Percentiles rank a stretch among this genome's conserved stretches.
Evolutionary conservation across 495 filamentous ascomycete species (phyloP).

Genomic region (Neurospora sp.): DNA sequence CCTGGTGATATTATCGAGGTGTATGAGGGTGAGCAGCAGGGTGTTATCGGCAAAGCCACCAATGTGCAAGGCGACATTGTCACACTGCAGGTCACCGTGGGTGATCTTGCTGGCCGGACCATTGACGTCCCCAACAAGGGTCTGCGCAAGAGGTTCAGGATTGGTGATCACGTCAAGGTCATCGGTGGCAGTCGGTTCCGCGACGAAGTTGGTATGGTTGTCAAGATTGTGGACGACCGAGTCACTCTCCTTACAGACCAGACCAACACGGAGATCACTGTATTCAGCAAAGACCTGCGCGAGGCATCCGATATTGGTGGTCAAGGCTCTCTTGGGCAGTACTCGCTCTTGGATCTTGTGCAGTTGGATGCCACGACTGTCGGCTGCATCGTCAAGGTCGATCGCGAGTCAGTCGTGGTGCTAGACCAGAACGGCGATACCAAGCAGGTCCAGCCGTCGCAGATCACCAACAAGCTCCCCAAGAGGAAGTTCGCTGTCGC

Average conservation of each 20-base stretch:
- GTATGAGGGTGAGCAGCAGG: slow-evolving; percentile 91
- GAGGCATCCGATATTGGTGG: slow-evolving; percentile 85
- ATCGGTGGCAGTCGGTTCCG: slow-evolving; percentile 88
- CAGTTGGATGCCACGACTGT: slow-evolving; percentile 90
- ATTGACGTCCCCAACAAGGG: slow-evolving; percentile 91
- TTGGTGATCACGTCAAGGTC: slow-evolving; percentile 97
- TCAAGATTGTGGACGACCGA: slow-evolving; percentile 78
- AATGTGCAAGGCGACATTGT: slow-evolving; percentile 91
- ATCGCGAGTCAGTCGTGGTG: slow-evolving; percentile 81
- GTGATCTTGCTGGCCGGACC: slow-evolving; percentile 67
- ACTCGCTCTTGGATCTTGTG: slow-evolving; percentile 84
- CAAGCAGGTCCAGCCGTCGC: slow-evolving; percentile 75
- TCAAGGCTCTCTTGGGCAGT: slow-evolving; percentile 68
- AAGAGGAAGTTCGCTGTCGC: slow-evolving; percentile 74
- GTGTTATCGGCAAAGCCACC: slow-evolving; percentile 72
- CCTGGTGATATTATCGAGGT: slow-evolving; percentile 93
- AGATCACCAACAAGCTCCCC: slow-evolving; percentile 78
- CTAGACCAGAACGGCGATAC: slow-evolving; percentile 82
- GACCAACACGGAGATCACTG: slow-evolving; percentile 84
- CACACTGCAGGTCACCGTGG: slow-evolving; percentile 75
- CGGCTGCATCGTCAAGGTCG: slow-evolving; percentile 86
- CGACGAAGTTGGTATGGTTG: slow-evolving; percentile 95
- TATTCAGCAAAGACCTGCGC: slow-evolving; percentile 94
- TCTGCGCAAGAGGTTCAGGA: slow-evolving; percentile 83
- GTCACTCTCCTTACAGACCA: slow-evolving; percentile 89